These are phyloP conservation scores for Tephrocybe rancida DNA, from an alignment of 768 basidiomycete species.

Conservation along the genomic window DNA sequence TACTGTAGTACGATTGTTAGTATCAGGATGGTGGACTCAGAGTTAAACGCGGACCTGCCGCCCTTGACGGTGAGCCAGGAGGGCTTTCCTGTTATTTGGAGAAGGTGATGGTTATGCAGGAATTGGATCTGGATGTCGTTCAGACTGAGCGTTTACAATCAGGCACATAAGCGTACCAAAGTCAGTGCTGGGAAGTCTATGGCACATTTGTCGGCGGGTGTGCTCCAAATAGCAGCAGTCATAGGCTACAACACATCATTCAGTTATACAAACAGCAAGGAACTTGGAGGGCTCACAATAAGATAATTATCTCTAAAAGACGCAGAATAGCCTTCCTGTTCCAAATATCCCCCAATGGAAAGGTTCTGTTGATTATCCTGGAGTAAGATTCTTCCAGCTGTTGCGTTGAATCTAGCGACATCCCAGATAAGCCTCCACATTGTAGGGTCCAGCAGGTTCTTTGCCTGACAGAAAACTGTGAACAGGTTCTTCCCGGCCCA, in stretches of 20 bases:
- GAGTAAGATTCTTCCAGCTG: conserved; percentile 51
- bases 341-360: conserved; percentile 61
- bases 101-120: conserved; percentile 73
- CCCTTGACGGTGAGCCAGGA: conserved; percentile 74
- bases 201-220: conserved; percentile 68
- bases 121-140: conserved; percentile 53
- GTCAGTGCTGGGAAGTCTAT: conserved; percentile 74
- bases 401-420: conserved; percentile 72
- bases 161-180: conserved; percentile 38
- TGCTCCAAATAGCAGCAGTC: conserved; percentile 83
- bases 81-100: conserved; percentile 71
- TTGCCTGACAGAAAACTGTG: conserved; percentile 68
- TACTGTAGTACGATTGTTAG: conserved; percentile 35
- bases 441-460: conserved; percentile 58
- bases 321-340: conserved; percentile 64
- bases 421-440: conserved; percentile 80
- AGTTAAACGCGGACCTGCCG: conserved; percentile 53
- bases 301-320: conserved; percentile 76
- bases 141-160: background rate
- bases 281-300: conserved; percentile 47
- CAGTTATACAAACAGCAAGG: background rate
- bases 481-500: conserved; percentile 72
- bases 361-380: conserved; percentile 39
- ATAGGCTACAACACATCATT: conserved; percentile 57
- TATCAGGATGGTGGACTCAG: background rate